Evolutionary conservation across 306 rosid genomes (phyloP), one percentile per base, ranked within the genome.

Genomic region (Aeschynomene evenia): DNA sequence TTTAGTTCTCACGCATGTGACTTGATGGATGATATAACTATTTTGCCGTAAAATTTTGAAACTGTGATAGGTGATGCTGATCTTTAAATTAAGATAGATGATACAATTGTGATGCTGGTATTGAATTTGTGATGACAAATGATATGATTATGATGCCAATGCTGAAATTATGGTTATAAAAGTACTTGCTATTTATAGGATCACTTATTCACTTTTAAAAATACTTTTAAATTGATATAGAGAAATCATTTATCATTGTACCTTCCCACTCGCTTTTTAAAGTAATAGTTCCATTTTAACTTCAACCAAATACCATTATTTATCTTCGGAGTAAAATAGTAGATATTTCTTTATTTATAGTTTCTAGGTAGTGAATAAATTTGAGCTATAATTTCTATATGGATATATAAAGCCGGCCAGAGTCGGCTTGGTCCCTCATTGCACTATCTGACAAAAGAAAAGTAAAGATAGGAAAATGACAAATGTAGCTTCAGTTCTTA

Each of bases 361-460:
- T 43, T 4, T 52, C 4, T 8, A 14, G 4, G 31, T 16, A 34
- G 28, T 22, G 7, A 24, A 15, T 19, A 52, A 34, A n/a, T 31
- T 31, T 20, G 20, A 6, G 33, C 19, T 33, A 22, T n/a, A 43
- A 13, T 1, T 4, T 13, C 18, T 43, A 0, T 43, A n/a, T 0
- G n/a, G n/a, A n/a, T n/a, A 4, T 11, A 1, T 45, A 49, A 15
- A 14, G 77, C 77, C 74, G 77, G 70, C 74, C 66, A 37, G 18
- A 29, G 77, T 6, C 62, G 71, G 77, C 61, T 50, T 34, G 5
- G 10, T 59, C 42, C 39, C 39, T 48, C 16, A 4, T 12, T 63
- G 14, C 6, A 55, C 31, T 52, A 29, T 8, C 13, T n/a, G 76
- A 68, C 77, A 63, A 79, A 62, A 36, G 52, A 61, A 52, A n/a